Percentiles rank a stretch among this genome's conserved stretches.
These are phyloP conservation scores for Syzygium syzygioides DNA, from an alignment of 441 rosid species.

Conservation along the genomic window DNA sequence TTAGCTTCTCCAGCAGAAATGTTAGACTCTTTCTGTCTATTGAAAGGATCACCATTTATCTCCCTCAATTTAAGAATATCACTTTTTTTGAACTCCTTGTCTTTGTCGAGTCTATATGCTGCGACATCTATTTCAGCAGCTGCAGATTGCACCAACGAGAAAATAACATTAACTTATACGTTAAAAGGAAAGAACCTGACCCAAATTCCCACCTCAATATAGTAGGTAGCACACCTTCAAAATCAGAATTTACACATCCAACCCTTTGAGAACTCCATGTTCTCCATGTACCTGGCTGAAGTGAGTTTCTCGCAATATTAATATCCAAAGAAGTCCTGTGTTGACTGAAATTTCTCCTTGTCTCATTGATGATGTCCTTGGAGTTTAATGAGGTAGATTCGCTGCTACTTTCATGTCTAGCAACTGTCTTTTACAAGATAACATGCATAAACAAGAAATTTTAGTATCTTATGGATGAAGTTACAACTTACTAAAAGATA, in stretches of 20 bases:
- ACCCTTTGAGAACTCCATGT: conserved; percentile 70
- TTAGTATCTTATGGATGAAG: neutral
- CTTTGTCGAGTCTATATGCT: conserved; percentile 4
- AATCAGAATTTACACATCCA: conserved; percentile 39
- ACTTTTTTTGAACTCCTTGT: conserved; percentile 15
- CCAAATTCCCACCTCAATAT: neutral
- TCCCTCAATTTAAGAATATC: conserved; percentile 23
- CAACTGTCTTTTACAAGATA: conserved; percentile 58
- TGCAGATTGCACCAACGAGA: conserved; percentile 19
- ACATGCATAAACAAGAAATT: conserved; percentile 17
- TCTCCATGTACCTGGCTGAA: conserved; percentile 56
- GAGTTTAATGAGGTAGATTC: conserved; percentile 14
- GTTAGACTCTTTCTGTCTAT: conserved; percentile 19
- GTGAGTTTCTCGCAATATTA: conserved; percentile 23
- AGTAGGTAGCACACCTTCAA: conserved; percentile 51
- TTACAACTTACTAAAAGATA: no score
- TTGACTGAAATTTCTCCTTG: conserved; percentile 14
- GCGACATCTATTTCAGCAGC: conserved; percentile 41
- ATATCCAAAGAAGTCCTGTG: conserved; percentile 18
- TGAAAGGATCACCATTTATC: conserved; percentile 14
- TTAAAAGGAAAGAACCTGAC: neutral
- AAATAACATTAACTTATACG: neutral
- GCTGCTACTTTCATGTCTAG: conserved; percentile 29
- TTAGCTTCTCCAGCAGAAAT: conserved; percentile 23
- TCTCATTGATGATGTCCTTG: conserved; percentile 14